A percentile compares a stretch with the other conserved stretches of the same genome.
These are phyloP conservation scores for Yamadazyma blattariae DNA, from an alignment of 1,139 yeast genomes.

Conservation along the genomic window DNA sequence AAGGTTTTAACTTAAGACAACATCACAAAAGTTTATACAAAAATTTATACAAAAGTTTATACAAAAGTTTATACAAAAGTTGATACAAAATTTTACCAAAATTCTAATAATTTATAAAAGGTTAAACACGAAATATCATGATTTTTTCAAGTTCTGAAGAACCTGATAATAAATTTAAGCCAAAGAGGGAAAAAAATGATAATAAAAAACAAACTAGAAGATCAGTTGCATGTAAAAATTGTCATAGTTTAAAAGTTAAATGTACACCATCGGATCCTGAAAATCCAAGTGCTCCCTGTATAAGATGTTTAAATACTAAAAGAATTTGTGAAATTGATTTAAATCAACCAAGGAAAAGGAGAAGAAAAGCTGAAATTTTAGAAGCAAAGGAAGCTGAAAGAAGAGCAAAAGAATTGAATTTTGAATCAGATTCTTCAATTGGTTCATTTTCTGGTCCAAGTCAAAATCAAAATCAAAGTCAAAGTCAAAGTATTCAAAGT, in stretches of 20 bases:
- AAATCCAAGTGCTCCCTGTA: constrained; percentile 65
- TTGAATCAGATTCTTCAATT: background rate
- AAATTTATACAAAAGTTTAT: too few relatives aligned
- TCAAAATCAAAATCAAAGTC: background rate
- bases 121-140: too few relatives aligned
- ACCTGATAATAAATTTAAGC: too few relatives aligned
- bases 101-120: too few relatives aligned
- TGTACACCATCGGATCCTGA: constrained; percentile 70
- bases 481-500: background rate
- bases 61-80: too few relatives aligned
- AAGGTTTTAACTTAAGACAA: too few relatives aligned
- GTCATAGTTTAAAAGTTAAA: constrained; percentile 77
- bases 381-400: constrained; percentile 16
- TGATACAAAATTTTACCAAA: too few relatives aligned
- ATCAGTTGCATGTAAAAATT: constrained; percentile 68
- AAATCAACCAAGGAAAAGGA: constrained; percentile 56
- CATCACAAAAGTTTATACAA: too few relatives aligned
- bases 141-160: too few relatives aligned
- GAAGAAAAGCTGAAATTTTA: constrained; percentile 32
- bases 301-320: constrained; percentile 65
- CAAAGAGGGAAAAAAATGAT: too few relatives aligned
- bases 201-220: constrained; percentile 19
- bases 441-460: background rate
- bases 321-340: constrained; percentile 67
- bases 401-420: background rate